A percentile compares a stretch with the other conserved stretches of the same genome.
phyloP scores from a whole-genome alignment of 371 early-diverging fungal genomes.

The Mortierella sp. region DNA sequence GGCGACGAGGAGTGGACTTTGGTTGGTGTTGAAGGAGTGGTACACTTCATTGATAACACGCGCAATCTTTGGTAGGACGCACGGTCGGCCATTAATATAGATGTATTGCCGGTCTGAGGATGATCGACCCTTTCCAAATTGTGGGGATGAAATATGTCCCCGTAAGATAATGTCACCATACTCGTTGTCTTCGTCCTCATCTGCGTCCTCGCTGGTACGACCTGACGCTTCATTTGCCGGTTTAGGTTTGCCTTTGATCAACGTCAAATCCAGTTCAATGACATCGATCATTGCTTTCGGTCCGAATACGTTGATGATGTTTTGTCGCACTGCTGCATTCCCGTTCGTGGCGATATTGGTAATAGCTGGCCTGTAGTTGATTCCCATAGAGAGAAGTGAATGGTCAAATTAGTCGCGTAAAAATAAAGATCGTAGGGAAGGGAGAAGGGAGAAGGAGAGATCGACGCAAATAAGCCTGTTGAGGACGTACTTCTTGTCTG shows the following conservation, averaged over 20 bases:
- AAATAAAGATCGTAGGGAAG: neutral
- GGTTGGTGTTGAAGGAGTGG: slow-evolving; percentile 69
- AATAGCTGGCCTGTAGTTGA: slow-evolving; percentile 15
- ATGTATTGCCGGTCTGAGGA: slow-evolving; percentile 87
- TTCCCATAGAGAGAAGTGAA: slow-evolving; percentile 2
- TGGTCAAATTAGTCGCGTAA: too few species aligned
- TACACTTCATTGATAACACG: slow-evolving; percentile 86
- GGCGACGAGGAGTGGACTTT: slow-evolving; percentile 86
- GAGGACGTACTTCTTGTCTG: slow-evolving; percentile 66
- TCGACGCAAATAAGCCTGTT: neutral
- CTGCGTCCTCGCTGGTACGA: slow-evolving; percentile 7
- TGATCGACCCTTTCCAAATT: slow-evolving; percentile 75
- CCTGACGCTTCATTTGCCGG: neutral
- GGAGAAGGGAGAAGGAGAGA: neutral
- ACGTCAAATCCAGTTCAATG: slow-evolving; percentile 59
- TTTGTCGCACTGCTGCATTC: slow-evolving; percentile 68
- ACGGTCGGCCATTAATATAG: slow-evolving; percentile 91
- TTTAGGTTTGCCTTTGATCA: slow-evolving; percentile 20
- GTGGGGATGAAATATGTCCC: slow-evolving; percentile 76
- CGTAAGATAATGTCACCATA: slow-evolving; percentile 44
- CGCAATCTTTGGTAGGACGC: slow-evolving; percentile 77
- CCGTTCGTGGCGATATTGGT: slow-evolving; percentile 66
- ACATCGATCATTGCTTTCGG: slow-evolving; percentile 67
- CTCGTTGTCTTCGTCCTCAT: slow-evolving; percentile 14
- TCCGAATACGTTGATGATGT: slow-evolving; percentile 83